Evolutionary conservation across 129 eudicot genomes (phyloP).

Genomic region (Oenanthe sinensis): DNA sequence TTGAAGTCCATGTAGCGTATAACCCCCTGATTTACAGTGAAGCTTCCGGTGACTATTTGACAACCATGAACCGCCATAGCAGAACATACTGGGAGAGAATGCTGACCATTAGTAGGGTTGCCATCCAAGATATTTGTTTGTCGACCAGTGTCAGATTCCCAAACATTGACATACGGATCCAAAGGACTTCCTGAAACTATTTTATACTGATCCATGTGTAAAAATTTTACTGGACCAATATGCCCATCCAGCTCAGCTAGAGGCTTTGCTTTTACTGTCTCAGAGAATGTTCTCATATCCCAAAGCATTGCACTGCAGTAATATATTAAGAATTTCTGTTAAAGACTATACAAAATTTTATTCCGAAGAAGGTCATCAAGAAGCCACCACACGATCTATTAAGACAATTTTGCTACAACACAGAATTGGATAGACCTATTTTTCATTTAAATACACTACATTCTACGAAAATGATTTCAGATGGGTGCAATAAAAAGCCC

Average conservation of each 20-base stretch:
- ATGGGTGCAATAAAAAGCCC: not conserved
- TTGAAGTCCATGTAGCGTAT: slow-evolving; percentile 52
- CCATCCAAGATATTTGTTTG: slow-evolving; percentile 37
- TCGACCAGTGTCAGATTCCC: slow-evolving; percentile 55
- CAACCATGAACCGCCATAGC: slow-evolving; percentile 58
- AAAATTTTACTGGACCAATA: slow-evolving; percentile 51
- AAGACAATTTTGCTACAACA: not conserved
- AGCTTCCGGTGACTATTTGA: slow-evolving; percentile 45
- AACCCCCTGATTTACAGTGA: slow-evolving; percentile 16
- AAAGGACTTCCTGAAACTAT: slow-evolving; percentile 60
- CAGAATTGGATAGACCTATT: not conserved
- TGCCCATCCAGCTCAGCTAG: slow-evolving; percentile 54
- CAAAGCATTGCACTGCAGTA: slow-evolving; percentile 64
- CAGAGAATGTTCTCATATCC: slow-evolving; percentile 57
- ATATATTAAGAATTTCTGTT: not conserved
- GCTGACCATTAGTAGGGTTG: slow-evolving; percentile 6
- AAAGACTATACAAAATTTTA: not conserved
- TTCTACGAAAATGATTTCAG: not conserved
- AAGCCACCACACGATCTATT: not conserved
- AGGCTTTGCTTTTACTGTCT: slow-evolving; percentile 29
- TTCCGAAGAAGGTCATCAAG: not conserved
- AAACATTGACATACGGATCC: slow-evolving; percentile 45
- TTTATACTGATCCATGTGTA: slow-evolving; percentile 67
- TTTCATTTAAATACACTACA: not conserved
- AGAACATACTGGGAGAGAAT: slow-evolving; percentile 31